Base-by-base conservation (phyloP, 768 basidiomycete species). In the Calocera cornea region DNA sequence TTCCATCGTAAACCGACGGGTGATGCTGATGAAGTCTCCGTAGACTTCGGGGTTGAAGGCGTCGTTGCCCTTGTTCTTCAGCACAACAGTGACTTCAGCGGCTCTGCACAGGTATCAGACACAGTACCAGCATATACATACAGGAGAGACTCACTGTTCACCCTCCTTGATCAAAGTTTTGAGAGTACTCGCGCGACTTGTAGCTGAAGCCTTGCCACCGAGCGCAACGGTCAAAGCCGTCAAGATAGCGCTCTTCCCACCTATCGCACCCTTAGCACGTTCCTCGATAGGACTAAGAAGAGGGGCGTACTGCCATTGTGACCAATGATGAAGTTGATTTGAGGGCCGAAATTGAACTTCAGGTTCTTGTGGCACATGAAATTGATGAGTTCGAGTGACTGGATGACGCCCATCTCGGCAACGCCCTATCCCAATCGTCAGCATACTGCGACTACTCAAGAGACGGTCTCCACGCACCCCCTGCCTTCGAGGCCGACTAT, bases 291-390 rank as follows among this genome's bases (percentile, higher is more conserved):
- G 60, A 34, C 36, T 29, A 34, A 10, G 24, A n/a, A n/a, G 10
- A 8, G 16, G 31, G 31, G 84, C 90, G 69, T 73, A 92, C 93
- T 95, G 78, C 93, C 93, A 75, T 97, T 97, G 72, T 93, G 90
- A 14, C 92, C 93, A 41, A 95, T 95, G 71, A 99, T 90, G 74
- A 98, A 98, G 78, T 98, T 99, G 74, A 99, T 90, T 76, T 95
- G 92, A 10, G 90, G 88, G 0, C 93, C 92, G 70, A 98, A 92
- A 1, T 83, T 82, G 77, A 97, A 91, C 0, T 82, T 86, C 50
- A 94, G 80, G 76, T 82, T 87, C 75, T 86, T 83, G 78, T 98
- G 95, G 76, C 94, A 97, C 94, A 98, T 95, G 78, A 98, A 98
- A 74, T 97, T 88, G 73, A 86, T 82, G 84, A 92, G 86, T 73